phyloP scores from a whole-genome alignment of 2,329 filamentous ascomycete genomes.

The Pyrenochaeta sp. region DNA sequence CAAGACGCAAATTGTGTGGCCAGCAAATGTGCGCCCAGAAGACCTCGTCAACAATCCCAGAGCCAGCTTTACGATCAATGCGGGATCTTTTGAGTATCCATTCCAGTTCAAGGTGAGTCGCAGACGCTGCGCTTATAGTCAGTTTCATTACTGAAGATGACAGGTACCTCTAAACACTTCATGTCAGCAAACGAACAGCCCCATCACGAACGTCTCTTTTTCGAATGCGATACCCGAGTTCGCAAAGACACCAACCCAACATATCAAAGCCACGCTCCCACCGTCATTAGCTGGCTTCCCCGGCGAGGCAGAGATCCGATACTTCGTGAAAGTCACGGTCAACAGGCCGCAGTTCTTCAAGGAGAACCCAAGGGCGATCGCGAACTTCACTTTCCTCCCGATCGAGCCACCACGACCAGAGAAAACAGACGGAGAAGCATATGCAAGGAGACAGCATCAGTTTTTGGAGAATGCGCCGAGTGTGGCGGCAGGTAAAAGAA shows the following conservation, averaged over 20 bases:
- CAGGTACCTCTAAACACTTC: constrained; percentile 74
- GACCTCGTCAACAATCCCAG: constrained; percentile 51
- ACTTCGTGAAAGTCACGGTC: constrained; percentile 95
- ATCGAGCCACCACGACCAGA: constrained; percentile 85
- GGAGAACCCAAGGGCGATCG: constrained; percentile 76
- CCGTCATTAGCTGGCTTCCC: constrained; percentile 89
- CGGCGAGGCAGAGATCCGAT: constrained; percentile 86
- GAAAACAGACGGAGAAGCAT: constrained; percentile 77
- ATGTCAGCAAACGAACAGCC: constrained; percentile 57
- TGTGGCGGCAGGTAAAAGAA: constrained; percentile 60
- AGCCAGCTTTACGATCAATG: constrained; percentile 66
- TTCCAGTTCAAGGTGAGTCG: constrained; percentile 78
- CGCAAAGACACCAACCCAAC: constrained; percentile 60
- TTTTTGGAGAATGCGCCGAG: constrained; percentile 55
- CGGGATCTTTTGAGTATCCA: constrained; percentile 77
- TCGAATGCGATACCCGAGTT: constrained; percentile 55
- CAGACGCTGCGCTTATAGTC: not conserved
- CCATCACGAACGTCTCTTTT: constrained; percentile 55
- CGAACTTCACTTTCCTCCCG: constrained; percentile 81
- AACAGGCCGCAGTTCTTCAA: constrained; percentile 88
- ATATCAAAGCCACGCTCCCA: constrained; percentile 86
- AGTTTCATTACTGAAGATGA: not conserved
- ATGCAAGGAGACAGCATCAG: constrained; percentile 76
- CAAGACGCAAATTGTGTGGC: constrained; percentile 76
- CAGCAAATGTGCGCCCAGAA: constrained; percentile 58